Conservation (phyloP, 2,329 filamentous ascomycete species). For the Claviceps cyperi region DNA sequence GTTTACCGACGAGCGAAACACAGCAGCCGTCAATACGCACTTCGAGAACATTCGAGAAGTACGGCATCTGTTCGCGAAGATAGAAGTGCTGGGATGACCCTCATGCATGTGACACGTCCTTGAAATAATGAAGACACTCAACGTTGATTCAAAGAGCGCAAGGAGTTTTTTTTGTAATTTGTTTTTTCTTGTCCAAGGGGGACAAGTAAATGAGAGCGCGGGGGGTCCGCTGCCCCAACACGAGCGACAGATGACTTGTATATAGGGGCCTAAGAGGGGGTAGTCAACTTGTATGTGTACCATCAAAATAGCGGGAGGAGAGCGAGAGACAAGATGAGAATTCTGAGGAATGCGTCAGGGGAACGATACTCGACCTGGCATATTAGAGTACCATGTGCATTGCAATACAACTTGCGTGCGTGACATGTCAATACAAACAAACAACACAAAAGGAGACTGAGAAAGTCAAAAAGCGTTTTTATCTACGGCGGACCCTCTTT, state of each 20-base stretch:
- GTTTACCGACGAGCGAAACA: constrained; percentile 66
- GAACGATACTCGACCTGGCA: not conserved
- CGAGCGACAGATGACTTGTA: not conserved
- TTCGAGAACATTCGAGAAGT: constrained; percentile 59
- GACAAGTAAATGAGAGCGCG: not conserved
- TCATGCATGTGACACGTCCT: not conserved
- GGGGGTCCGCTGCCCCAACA: not conserved
- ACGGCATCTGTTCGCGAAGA: constrained; percentile 54
- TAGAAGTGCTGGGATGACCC: constrained; percentile 20
- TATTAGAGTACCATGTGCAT: not conserved
- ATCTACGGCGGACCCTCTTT: too few relatives aligned
- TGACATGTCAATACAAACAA: not conserved
- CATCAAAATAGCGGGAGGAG: not conserved
- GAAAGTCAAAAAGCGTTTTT: too few relatives aligned
- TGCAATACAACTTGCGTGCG: not conserved
- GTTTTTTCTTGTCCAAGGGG: too few relatives aligned
- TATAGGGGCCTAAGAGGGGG: not conserved
- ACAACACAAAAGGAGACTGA: not conserved
- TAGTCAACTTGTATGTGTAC: not conserved
- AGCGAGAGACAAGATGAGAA: not conserved
- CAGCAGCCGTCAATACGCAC: constrained; percentile 40
- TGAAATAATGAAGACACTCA: not conserved
- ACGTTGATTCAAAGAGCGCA: not conserved
- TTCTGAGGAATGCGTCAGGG: too few relatives aligned
- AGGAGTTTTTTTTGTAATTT: too few relatives aligned